A percentile compares a stretch with the other conserved stretches of the same genome.
Evolutionary conservation across 1,139 yeast genomes (phyloP).

Genomic region (Pichia sp.): DNA sequence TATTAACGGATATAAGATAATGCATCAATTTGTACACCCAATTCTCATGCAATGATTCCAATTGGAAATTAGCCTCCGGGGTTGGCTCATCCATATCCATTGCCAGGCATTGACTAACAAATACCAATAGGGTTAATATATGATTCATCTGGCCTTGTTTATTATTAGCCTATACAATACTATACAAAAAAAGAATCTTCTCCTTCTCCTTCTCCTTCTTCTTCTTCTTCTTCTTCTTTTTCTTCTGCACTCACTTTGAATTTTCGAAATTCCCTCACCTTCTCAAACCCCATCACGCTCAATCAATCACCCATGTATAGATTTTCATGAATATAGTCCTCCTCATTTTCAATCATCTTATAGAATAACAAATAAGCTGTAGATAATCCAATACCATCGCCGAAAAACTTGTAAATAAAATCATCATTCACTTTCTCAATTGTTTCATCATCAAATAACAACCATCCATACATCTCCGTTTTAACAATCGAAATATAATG

Average conservation of each 20-base stretch:
- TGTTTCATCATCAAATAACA: conserved; percentile 89
- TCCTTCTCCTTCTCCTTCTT: no score
- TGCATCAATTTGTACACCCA: conserved; percentile 53
- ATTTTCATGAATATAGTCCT: conserved; percentile 19
- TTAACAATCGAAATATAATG: conserved; percentile 88
- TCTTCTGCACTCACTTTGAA: no score
- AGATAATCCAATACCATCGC: conserved; percentile 83
- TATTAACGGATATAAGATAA: conserved; percentile 47
- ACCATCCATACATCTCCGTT: conserved; percentile 77
- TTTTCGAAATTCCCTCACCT: no score
- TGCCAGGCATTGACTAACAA: not conserved
- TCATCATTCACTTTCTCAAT: conserved; percentile 83
- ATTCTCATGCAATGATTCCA: conserved; percentile 19
- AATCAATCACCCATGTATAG: conserved; percentile 27
- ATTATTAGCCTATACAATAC: no score
- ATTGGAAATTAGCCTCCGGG: conserved; percentile 14
- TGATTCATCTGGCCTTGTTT: conserved; percentile 11
- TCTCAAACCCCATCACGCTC: no score
- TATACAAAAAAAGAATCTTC: no score
- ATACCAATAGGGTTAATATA: not conserved
- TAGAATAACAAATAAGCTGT: conserved; percentile 89
- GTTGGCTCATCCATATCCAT: conserved; percentile 21
- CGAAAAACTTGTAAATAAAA: conserved; percentile 80
- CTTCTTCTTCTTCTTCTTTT: conserved; percentile 23
- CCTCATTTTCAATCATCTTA: conserved; percentile 36